Evolutionary conservation across 495 filamentous ascomycete genomes (phyloP).

Genomic region (Trypethelium eluteriae): DNA sequence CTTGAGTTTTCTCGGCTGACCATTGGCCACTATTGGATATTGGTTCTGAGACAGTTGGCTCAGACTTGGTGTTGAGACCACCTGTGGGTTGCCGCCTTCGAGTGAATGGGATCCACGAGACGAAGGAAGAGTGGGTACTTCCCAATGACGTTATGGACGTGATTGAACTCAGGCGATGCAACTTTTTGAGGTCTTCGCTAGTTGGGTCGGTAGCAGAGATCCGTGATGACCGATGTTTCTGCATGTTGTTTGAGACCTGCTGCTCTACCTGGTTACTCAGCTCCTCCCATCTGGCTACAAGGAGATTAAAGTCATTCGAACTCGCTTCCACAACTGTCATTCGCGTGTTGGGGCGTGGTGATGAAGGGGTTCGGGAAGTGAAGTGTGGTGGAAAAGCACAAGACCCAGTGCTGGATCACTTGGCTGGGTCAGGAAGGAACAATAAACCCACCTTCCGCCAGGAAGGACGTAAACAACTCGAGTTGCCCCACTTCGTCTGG

Average conservation of each 20-base stretch:
- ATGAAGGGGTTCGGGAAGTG: background rate
- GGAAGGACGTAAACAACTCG: background rate
- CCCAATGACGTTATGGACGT: constrained; percentile 8
- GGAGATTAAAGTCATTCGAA: constrained; percentile 1
- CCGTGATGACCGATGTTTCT: background rate
- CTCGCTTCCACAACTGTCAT: background rate
- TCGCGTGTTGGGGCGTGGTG: background rate
- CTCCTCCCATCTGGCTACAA: constrained; percentile 8
- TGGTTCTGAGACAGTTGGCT: background rate
- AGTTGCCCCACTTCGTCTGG: background rate
- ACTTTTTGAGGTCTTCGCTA: constrained; percentile 3
- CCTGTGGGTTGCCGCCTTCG: constrained; percentile 1
- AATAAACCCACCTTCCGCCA: background rate
- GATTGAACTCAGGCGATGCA: constrained; percentile 4
- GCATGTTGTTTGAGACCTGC: background rate
- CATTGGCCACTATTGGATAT: background rate
- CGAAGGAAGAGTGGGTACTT: background rate
- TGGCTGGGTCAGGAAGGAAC: background rate
- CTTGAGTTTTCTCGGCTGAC: background rate
- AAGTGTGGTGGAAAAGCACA: background rate
- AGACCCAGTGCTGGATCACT: background rate
- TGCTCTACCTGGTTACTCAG: background rate
- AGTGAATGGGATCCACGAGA: constrained; percentile 10
- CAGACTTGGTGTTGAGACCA: background rate
- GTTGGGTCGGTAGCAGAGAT: background rate